Base-by-base conservation (phyloP, 139 green algal genomes). In the Penium margaritaceum region DNA sequence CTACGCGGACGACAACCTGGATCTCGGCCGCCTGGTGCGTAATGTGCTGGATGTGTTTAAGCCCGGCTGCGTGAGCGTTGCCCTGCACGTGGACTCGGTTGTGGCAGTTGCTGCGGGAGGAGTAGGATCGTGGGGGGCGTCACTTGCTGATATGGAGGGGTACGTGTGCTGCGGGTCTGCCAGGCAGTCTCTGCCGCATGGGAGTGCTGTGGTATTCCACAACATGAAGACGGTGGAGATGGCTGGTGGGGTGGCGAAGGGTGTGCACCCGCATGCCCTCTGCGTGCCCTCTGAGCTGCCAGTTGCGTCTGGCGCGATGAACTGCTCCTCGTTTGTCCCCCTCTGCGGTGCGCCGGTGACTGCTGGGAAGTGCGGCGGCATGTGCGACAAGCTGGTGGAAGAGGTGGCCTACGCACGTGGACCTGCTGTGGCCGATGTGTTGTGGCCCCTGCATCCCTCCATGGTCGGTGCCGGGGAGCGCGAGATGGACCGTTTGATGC, bases 381-480 rank as follows among this genome's bases (percentile, higher is more conserved):
- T 33, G 47, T 21, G n/a, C 0, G 47, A 21, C 29, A n/a, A 21
- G n/a, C n/a, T 58, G n/a, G 47, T 58, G 27, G 47, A 21, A 21
- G 47, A 58, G 27, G n/a, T 58, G n/a, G 47, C 47, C 0, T n/a
- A n/a, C n/a, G n/a, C n/a, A n/a, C n/a, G n/a, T 69, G 61, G 61
- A 5, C 19, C 61, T 9, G 27, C 21, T 6, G 61, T 30, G 17
- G 61, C 61, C 24, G n/a, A 4, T n/a, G 61, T 33, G 61, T n/a
- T 69, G 19, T 74, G 36, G 6, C 33, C 7, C 63, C 90, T 69
- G 27, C 5, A 69, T 21, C 35, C 65, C 1, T 32, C 19, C 32
- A 17, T 73, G 35, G 24, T 73, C 17, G 65, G 65, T 6, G 21
- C 65, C 17, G 17, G 17, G 21, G 6, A 19, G 37, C 15, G 27